Base-by-base conservation (phyloP, 1,284 basidiomycete genomes). In the Naganishia sp. region DNA sequence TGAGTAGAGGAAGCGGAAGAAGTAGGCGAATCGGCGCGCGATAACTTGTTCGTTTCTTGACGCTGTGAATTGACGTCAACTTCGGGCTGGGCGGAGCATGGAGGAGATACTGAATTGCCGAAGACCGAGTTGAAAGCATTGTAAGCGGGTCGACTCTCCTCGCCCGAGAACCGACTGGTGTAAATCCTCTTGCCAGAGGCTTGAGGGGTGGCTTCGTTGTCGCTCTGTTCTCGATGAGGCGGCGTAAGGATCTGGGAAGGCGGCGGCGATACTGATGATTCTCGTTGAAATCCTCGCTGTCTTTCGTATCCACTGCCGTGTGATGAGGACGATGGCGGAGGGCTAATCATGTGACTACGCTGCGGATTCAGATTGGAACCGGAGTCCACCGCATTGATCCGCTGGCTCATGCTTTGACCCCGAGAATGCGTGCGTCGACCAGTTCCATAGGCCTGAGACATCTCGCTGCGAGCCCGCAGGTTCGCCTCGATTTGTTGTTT, bases 401-500 rank as follows among this genome's bases (percentile, higher is more conserved):
- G 43, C 25, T 57, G 23, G 25, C 16, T 57, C 25, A 57, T 57
- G 43, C 55, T 57, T 33, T 57, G 55, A 7, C 55, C 55, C 46
- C 55, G 43, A 46, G 55, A 57, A 46, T 57, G 55, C 16, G 44
- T 57, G 33, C 45, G 55, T 21, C 55, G 55, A 46, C n/a, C 6
- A 15, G 13, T 31, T 9, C 55, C 44, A n/a, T 46, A 57, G 33
- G 25, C 44, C 18, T 57, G 55, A 18, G 55, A 44, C 45, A 57
- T 57, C 23, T 52, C 52, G 42, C 57, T 61, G 18, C 56, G 46
- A 1, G 56, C 65, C 23, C 65, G 65, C 7, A 65, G 55, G n/a
- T 66, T 66, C 36, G 65, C 65, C 43, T 66, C 65, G 50, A 66
- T 66, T 28, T 66, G 65, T 28, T 66, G 65, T 52, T 61, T 66